Base-by-base conservation (phyloP, 441 rosid genomes). In the Croton setiger region DNA sequence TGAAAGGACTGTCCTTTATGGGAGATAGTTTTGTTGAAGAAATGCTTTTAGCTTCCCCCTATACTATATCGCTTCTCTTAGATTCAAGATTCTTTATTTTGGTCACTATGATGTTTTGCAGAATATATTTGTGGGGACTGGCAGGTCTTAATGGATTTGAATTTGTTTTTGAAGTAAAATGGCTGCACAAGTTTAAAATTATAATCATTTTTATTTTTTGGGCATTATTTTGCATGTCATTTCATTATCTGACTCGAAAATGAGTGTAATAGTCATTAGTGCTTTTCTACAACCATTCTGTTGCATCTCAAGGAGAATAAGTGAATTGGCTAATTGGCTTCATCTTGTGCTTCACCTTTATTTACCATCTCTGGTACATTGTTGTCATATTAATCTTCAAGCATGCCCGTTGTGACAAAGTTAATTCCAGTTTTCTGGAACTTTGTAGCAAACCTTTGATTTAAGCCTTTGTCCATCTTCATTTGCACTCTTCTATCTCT, bases 401-500 rank as follows among this genome's bases (percentile, higher is more conserved):
- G n/a, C 53, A 10, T 21, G n/a, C 27, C 53, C 57, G 15, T 23
- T 7, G 17, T 45, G 45, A 39, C 31, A 55, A 48, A 31, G 49
- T 33, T 36, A 54, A 35, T 21, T 23, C 5, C 17, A 11, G 36
- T 53, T 21, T 1, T 53, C 27, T 37, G 53, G 44, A 20, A 65
- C 20, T 51, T 13, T 57, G 55, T 57, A 7, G 13, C 56, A 5
- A 7, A 37, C 43, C 56, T 14, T 49, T 33, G 5, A 49, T 64
- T 7, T 54, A 2, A 44, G 15, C 49, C 58, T 48, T 3, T 43
- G 36, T 13, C 18, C 49, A 59, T 59, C 23, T 41, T 36, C 35
- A 58, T 35, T 60, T 66, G 55, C 65, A 15, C 8, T 21, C n/a
- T 57, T 49, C 59, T 67, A 20, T 65, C 18, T 72, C 68, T 70